Evolutionary conservation across 208 protist genomes (phyloP).

Genomic region (Crithidia bombi): DNA sequence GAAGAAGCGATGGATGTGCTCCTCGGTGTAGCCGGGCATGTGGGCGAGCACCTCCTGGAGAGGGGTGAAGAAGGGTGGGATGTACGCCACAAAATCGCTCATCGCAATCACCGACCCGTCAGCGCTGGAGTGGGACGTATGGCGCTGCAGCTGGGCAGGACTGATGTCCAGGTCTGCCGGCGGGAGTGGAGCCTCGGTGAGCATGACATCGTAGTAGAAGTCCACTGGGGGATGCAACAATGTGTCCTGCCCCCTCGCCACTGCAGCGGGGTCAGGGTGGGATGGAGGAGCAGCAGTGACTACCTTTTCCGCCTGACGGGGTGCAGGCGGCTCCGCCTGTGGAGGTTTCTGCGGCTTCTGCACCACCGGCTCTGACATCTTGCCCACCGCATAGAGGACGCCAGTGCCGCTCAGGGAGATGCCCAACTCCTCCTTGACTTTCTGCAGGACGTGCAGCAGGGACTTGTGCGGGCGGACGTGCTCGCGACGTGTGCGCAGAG

Average conservation of each 20-base stretch:
- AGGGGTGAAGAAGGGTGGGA: conserved; percentile 90
- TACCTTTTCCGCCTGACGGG: not conserved
- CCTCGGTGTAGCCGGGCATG: conserved; percentile 90
- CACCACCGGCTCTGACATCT: conserved; percentile 8
- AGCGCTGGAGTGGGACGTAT: conserved; percentile 35
- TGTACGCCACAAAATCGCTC: conserved; percentile 73
- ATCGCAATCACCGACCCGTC: conserved; percentile 76
- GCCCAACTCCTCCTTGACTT: conserved; percentile 34
- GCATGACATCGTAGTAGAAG: conserved; percentile 86
- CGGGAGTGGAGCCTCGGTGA: conserved; percentile 61
- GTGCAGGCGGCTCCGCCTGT: not conserved
- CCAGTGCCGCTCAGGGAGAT: conserved; percentile 59
- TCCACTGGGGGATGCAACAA: conserved; percentile 37
- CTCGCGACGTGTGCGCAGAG: conserved; percentile 44
- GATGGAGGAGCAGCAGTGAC: not conserved
- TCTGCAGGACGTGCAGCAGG: conserved; percentile 60
- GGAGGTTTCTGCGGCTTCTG: not conserved
- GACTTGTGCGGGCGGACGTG: conserved; percentile 84
- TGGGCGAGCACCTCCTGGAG: conserved; percentile 56
- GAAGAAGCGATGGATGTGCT: conserved; percentile 80
- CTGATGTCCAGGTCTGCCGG: conserved; percentile 79
- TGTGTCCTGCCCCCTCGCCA: not conserved
- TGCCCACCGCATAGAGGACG: conserved; percentile 61
- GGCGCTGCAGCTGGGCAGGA: conserved; percentile 41
- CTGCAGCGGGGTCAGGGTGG: not conserved